Conservation (phyloP, 306 rosid species). For the Quercus wislizeni region DNA sequence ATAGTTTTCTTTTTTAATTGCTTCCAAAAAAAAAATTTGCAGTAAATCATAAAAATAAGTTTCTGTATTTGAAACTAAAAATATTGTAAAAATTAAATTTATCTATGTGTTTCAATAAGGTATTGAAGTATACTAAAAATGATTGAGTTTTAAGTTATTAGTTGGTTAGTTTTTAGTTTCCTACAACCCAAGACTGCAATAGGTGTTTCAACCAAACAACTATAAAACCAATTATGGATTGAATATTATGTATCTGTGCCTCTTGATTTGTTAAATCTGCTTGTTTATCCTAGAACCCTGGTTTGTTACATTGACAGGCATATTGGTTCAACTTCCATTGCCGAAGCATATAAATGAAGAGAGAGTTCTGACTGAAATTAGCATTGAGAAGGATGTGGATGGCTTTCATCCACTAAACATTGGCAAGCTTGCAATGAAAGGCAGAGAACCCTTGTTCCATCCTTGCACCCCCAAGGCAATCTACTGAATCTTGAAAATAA, state of each 20-base stretch:
- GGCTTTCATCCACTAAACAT: conserved; percentile 95
- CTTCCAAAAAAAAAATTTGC: not conserved
- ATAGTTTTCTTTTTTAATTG: not conserved
- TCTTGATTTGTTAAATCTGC: not conserved
- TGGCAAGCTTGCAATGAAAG: conserved; percentile 96
- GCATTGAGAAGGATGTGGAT: conserved; percentile 89
- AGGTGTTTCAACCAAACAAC: not conserved
- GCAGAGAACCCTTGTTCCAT: conserved; percentile 80
- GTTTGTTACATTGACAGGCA: conserved; percentile 52
- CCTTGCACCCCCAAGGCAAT: conserved; percentile 93
- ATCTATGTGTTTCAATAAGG: not conserved
- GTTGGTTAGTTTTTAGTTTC: not conserved
- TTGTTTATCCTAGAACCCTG: not conserved
- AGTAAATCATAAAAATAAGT: not conserved
- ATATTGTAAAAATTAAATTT: not conserved
- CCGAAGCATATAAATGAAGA: conserved; percentile 90
- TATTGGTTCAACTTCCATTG: conserved; percentile 92
- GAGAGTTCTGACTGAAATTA: conserved; percentile 73
- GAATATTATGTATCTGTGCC: not conserved
- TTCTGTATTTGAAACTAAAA: not conserved
- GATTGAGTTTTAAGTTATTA: not conserved
- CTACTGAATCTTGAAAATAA: conserved; percentile 6
- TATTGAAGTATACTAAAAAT: not conserved
- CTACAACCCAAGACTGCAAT: not conserved
- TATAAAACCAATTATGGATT: not conserved